Evolutionary conservation across 78 protist genomes (phyloP).

Genomic region (Bodo saltans): DNA sequence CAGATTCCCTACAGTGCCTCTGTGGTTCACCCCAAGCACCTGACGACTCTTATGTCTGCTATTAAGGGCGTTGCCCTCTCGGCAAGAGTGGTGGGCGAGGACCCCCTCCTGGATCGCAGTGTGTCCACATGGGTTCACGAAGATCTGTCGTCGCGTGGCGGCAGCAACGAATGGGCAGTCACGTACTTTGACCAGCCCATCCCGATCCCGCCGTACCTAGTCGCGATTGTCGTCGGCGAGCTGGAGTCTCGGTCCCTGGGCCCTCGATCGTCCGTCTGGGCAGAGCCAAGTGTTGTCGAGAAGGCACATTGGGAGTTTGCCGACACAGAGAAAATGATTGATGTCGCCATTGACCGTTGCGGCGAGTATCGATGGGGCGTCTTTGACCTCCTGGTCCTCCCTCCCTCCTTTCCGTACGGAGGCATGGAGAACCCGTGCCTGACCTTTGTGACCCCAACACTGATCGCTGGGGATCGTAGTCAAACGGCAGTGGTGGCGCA

Average conservation of each 20-base stretch:
- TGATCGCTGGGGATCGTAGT: constrained; percentile 32
- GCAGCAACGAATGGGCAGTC: too few relatives aligned
- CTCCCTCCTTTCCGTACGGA: constrained; percentile 45
- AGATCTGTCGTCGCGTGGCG: too few relatives aligned
- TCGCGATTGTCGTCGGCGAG: constrained; percentile 33
- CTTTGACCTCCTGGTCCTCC: constrained; percentile 34
- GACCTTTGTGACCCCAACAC: constrained; percentile 37
- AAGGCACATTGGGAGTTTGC: constrained; percentile 13
- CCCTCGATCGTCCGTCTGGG: constrained; percentile 31
- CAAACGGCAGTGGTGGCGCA: constrained; percentile 37
- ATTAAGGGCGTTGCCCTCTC: too few relatives aligned
- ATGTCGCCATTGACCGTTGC: neutral
- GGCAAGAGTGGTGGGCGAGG: too few relatives aligned
- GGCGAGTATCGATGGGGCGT: constrained; percentile 15
- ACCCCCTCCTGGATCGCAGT: too few relatives aligned
- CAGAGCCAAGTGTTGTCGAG: constrained; percentile 24
- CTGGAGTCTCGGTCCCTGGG: constrained; percentile 7
- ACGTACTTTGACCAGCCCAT: constrained; percentile 17
- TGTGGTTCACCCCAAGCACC: too few relatives aligned
- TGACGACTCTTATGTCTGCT: too few relatives aligned
- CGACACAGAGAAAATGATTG: constrained; percentile 27
- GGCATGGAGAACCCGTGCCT: constrained; percentile 46
- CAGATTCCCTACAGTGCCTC: too few relatives aligned
- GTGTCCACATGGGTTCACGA: too few relatives aligned
- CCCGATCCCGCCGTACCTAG: constrained; percentile 43